Base-by-base conservation (phyloP, 768 basidiomycete genomes). In the Boletus huronensis region DNA sequence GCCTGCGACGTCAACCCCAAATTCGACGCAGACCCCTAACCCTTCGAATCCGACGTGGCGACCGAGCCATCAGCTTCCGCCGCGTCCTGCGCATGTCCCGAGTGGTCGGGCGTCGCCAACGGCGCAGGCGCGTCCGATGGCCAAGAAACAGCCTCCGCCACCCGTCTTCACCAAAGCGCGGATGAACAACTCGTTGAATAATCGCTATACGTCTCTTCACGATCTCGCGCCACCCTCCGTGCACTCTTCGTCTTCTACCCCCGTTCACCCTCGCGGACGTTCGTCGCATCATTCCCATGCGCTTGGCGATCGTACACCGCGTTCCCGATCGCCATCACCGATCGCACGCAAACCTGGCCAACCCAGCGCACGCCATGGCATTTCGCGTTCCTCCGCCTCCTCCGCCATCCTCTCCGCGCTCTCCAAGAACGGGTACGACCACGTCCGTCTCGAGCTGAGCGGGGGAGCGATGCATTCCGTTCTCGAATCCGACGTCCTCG, bases 401-500 rank as follows among this genome's bases (percentile, higher is more conserved):
- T 43, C 63, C 1, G 41, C 61, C 25, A 51, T 58, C 41, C 57
- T 70, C 16, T 76, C 77, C 35, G 78, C 74, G 61, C 75, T 93
- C 40, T 77, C 77, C 58, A 73, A 73, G 65, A 91, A 86, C 56
- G 84, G 82, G 45, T 75, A 76, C 57, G 87, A 90, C 16, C 81
- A 91, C 70, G 77, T 90, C 41, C 78, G 76, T 57, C 70, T 93
- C 16, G 80, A 81, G 48, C 74, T 78, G 13, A 74, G 76, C 43
- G 77, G 73, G 2, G 72, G 67, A 6, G 66, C 76, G 35, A 72
- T 79, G 46, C 77, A 75, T 47, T 74, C 74, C 16, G 79, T 87
- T 46, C 72, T 73, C 53, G 87, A 90, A 64, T 84, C 83, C 34
- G 84, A 88, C 56, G 82, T 94, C n/a, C 66, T 71, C 57, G 73